phyloP scores from a whole-genome alignment of 352 stramenopile species.

The Pythium rhizo-oryzae region DNA sequence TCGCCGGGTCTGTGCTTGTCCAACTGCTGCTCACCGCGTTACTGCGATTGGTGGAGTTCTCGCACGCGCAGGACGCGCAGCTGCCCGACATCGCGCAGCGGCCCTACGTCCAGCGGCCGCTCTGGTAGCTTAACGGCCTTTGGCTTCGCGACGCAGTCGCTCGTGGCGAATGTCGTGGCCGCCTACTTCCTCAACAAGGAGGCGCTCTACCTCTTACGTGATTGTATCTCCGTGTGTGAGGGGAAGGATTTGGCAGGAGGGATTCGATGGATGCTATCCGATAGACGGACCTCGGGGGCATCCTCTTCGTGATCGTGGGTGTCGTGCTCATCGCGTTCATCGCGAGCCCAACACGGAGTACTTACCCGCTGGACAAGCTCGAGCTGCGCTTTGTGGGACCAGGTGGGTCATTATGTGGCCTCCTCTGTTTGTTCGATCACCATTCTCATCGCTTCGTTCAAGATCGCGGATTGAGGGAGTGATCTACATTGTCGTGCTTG shows the following conservation, averaged over 20 bases:
- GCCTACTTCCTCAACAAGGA: conserved; percentile 87
- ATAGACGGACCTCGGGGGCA: conserved; percentile 79
- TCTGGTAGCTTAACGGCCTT: too few relatives aligned
- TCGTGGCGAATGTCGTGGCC: conserved; percentile 89
- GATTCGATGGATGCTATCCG: not conserved
- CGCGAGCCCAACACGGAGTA: conserved; percentile 85
- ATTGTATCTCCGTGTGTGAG: not conserved
- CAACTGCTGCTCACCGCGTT: too few relatives aligned
- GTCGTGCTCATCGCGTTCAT: conserved; percentile 89
- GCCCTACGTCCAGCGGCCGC: too few relatives aligned
- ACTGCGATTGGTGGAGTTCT: too few relatives aligned
- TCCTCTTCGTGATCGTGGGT: conserved; percentile 86
- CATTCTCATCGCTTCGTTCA: not conserved
- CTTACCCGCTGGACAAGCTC: conserved; percentile 78
- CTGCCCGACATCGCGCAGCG: too few relatives aligned
- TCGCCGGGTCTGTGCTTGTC: too few relatives aligned
- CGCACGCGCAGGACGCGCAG: too few relatives aligned
- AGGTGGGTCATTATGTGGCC: conserved; percentile 45
- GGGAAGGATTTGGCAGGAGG: too few relatives aligned
- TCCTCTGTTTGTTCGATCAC: not conserved
- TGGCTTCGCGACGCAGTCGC: too few relatives aligned
- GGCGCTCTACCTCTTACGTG: conserved; percentile 56
- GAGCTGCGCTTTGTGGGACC: conserved; percentile 79
- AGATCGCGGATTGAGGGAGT: too few relatives aligned
- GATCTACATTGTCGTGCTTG: too few relatives aligned